phyloP scores from a whole-genome alignment of 805 yeast genomes.

The Starmerella scarabaei region DNA sequence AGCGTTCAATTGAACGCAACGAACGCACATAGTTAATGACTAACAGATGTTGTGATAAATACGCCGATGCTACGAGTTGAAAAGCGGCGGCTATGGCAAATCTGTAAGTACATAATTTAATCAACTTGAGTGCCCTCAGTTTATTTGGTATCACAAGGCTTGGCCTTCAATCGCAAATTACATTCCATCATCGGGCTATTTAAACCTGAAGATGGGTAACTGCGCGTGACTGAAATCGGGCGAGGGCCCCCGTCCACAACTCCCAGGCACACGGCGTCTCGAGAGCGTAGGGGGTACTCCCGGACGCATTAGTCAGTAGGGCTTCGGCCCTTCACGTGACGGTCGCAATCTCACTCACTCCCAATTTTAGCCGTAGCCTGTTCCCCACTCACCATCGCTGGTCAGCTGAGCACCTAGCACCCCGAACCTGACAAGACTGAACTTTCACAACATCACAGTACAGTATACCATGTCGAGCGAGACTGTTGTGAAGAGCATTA shows the following conservation, averaged over 20 bases:
- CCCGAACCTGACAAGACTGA: constrained; percentile 1
- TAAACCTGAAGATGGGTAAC: constrained; percentile 14
- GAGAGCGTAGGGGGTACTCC: too few species aligned
- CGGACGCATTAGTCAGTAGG: not conserved
- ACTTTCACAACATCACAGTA: constrained; percentile 3
- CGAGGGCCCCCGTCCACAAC: not conserved
- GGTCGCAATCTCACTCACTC: not conserved
- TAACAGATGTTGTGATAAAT: too few species aligned
- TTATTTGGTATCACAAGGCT: constrained; percentile 16
- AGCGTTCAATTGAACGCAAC: too few species aligned
- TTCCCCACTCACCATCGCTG: constrained; percentile 1
- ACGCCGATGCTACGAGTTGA: too few species aligned
- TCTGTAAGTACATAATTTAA: too few species aligned
- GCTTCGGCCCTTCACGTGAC: constrained; percentile 3
- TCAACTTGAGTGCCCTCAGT: constrained; percentile 19
- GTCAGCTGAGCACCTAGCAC: not conserved
- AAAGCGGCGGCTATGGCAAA: too few species aligned
- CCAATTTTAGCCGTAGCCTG: constrained; percentile 1
- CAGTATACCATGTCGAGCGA: constrained; percentile 44
- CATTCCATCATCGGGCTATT: constrained; percentile 21
- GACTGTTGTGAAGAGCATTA: constrained; percentile 82
- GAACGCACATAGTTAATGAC: too few species aligned
- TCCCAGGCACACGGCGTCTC: too few species aligned
- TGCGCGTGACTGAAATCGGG: not conserved
- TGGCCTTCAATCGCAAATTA: constrained; percentile 23